These are phyloP conservation scores for Setaria italica DNA, from an alignment of 202 grass and related monocot genomes.

Conservation along the genomic window DNA sequence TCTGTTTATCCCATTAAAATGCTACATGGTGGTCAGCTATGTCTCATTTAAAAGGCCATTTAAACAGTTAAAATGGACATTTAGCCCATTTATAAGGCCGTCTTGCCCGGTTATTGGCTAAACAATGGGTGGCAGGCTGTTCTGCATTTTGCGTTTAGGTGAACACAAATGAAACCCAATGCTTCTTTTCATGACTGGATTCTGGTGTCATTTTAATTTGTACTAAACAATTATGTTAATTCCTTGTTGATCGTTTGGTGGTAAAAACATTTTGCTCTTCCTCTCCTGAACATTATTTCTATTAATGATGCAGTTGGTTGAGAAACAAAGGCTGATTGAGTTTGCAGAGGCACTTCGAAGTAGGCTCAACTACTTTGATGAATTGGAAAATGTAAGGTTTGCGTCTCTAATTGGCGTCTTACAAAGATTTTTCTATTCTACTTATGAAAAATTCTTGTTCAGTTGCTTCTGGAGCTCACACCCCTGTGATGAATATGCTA, in stretches of 20 bases:
- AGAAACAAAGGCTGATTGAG: constrained; percentile 97
- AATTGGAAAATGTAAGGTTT: constrained; percentile 98
- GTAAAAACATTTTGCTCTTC: neutral
- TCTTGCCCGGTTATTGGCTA: too few species aligned
- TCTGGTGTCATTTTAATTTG: neutral
- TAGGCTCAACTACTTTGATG: constrained; percentile 94
- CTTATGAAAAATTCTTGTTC: constrained; percentile 22
- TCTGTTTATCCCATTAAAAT: neutral
- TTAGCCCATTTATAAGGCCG: too few species aligned
- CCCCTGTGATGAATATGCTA: neutral
- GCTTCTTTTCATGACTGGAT: constrained; percentile 14
- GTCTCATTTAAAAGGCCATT: too few species aligned
- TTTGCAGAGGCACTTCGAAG: constrained; percentile 93
- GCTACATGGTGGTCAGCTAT: neutral
- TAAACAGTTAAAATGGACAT: too few species aligned
- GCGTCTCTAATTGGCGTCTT: constrained; percentile 35
- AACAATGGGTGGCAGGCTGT: too few species aligned
- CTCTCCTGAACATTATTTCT: constrained; percentile 24
- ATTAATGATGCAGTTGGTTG: constrained; percentile 69
- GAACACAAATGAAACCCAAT: neutral
- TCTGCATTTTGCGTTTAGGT: too few species aligned
- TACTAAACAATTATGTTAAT: neutral
- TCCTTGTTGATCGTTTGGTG: neutral
- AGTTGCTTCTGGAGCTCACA: constrained; percentile 30
- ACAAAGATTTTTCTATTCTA: constrained; percentile 29